Base-by-base conservation (phyloP, 192 early-diverging fungal species). In the Gaertneriomyces semiglobifer region DNA sequence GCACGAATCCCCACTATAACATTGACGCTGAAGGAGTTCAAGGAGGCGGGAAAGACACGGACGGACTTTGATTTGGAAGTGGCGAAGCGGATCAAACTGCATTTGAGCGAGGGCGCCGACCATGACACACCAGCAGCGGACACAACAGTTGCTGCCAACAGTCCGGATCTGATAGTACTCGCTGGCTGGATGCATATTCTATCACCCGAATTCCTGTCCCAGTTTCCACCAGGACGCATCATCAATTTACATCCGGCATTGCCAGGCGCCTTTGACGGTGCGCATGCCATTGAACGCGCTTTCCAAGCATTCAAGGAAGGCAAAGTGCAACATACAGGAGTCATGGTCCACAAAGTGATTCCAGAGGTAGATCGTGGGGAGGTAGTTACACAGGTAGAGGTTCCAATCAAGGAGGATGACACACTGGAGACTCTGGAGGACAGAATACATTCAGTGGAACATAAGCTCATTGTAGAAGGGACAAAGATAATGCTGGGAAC, bases 131-230 rank as follows among this genome's bases (percentile, higher is more conserved):
- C 40, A 41, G 44, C 38, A 12, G 11, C 18, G 62, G 43, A 25
- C 44, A 10, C 62, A 14, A 33, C 38, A 50, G 43, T 41, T 40
- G 10, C 64, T 7, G 38, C 18, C 44, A 54, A 60, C 38, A 68
- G 72, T 25, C 92, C 93, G 2, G 92, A 95, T 67, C 79, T 96
- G 44, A 76, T 97, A 5, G 89, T 99, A 11, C 83, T 99, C 33
- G 97, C 95, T 6, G 97, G 97, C 43, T 99, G 87, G 83, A 99
- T 99, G 97, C 97, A 96, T 74, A 99, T 99, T 65, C 82, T 99
- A 41, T 92, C 91, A 10, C 79, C 92, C 5, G 79, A 83, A 25
- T 99, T 98, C 66, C 70, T 99, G 53, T 74, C 84, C 41, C 52
- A 73, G 62, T 94, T 98, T 70, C 77, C 83, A 14, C 38, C 60